Evolutionary conservation across 176 grass and related monocot species (phyloP).

Genomic region (Oryza officinalis): DNA sequence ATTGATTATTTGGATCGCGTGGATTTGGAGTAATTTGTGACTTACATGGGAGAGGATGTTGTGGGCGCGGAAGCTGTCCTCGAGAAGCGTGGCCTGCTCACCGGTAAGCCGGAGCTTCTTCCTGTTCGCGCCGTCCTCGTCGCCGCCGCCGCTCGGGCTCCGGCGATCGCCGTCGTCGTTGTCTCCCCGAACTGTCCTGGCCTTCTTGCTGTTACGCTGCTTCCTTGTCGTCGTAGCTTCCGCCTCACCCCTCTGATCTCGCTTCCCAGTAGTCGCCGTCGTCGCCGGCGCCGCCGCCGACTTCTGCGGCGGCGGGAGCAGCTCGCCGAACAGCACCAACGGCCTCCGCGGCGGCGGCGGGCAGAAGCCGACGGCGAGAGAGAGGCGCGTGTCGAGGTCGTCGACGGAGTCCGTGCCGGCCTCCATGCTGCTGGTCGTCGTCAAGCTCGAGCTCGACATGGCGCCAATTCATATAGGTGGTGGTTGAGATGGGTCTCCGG

Average conservation of each 20-base stretch:
- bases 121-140: not conserved
- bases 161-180: not conserved
- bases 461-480: not conserved
- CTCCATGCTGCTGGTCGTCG: slow-evolving; percentile 34
- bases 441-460: slow-evolving; percentile 46
- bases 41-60: slow-evolving; percentile 50
- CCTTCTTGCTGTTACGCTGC: not conserved
- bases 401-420: not conserved
- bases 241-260: not conserved
- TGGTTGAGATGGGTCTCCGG: too few relatives aligned
- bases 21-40: too few relatives aligned
- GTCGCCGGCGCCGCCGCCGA: not conserved
- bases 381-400: slow-evolving; percentile 40
- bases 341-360: not conserved
- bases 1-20: too few relatives aligned
- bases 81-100: slow-evolving; percentile 45
- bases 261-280: not conserved
- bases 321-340: slow-evolving; percentile 29
- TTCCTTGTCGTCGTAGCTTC: not conserved
- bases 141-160: not conserved
- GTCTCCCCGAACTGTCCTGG: not conserved
- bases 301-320: not conserved
- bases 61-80: slow-evolving; percentile 53
- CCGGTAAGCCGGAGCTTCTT: slow-evolving; percentile 63
- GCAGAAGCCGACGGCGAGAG: slow-evolving; percentile 21